Conservation (phyloP, 306 rosid species). For the Vigna mungo region DNA sequence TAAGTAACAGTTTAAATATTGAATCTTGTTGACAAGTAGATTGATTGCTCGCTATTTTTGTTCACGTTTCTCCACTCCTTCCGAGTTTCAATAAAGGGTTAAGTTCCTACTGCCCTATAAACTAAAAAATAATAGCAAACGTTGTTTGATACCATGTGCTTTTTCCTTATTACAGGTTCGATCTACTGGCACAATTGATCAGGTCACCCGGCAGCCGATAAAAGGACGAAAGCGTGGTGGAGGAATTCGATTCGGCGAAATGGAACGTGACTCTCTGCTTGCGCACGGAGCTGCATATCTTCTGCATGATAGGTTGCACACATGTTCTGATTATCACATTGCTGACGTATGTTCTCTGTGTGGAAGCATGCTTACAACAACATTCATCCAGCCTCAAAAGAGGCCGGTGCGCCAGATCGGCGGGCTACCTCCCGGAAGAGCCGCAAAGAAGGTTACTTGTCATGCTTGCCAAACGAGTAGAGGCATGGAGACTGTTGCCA, state of each 20-base stretch:
- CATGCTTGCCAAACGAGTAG: constrained; percentile 75
- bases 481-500: constrained; percentile 95
- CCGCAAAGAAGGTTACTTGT: constrained; percentile 69
- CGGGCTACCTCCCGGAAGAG: constrained; percentile 73
- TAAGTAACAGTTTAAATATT: background rate
- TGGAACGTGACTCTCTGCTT: constrained; percentile 97
- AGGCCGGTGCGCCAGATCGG: constrained; percentile 54
- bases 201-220: constrained; percentile 84
- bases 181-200: constrained; percentile 84
- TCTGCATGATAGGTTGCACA: constrained; percentile 89
- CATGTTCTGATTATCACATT: constrained; percentile 91
- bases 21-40: background rate
- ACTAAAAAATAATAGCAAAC: background rate
- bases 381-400: constrained; percentile 62
- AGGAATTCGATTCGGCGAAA: constrained; percentile 97
- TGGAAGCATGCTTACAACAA: constrained; percentile 79
- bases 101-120: background rate
- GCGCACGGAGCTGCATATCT: constrained; percentile 98
- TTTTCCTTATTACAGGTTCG: constrained; percentile 67
- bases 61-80: background rate
- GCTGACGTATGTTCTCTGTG: constrained; percentile 92
- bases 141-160: constrained; percentile 29
- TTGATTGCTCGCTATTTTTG: background rate
- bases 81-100: background rate
- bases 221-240: constrained; percentile 95